Evolutionary conservation across 108 stramenopile species (phyloP).

Genomic region (Craspedostauros australis): DNA sequence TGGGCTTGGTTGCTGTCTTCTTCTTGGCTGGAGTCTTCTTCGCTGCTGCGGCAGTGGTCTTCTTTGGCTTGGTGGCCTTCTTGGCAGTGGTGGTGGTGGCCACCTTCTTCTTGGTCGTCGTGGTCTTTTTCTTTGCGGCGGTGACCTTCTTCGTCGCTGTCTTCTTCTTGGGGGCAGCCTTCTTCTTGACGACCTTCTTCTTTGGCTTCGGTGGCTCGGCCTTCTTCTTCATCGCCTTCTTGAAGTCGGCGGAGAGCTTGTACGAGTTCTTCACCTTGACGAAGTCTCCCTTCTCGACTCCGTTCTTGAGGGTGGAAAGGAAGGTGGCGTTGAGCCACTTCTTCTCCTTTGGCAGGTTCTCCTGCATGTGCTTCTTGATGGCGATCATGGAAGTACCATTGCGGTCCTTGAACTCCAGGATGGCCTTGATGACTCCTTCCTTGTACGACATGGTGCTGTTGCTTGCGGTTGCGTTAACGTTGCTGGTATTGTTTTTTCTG

Average conservation of each 20-base stretch:
- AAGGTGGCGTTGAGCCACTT: constrained; percentile 60
- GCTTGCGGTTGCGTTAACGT: background rate
- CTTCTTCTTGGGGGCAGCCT: constrained; percentile 32
- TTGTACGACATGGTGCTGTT: constrained; percentile 55
- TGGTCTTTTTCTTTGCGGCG: constrained; percentile 34
- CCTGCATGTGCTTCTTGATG: constrained; percentile 49
- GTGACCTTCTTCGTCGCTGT: constrained; percentile 36
- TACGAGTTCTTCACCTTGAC: constrained; percentile 40
- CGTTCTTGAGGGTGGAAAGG: constrained; percentile 28
- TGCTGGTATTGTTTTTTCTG: constrained; percentile 2
- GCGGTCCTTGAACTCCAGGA: constrained; percentile 42
- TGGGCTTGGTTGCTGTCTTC: constrained; percentile 21
- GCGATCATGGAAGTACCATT: constrained; percentile 34
- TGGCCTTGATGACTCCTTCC: constrained; percentile 42
- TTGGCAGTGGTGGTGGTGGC: constrained; percentile 11
- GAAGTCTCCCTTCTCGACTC: constrained; percentile 32
- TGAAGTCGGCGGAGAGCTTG: constrained; percentile 42
- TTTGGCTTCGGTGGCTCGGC: constrained; percentile 23
- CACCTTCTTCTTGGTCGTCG: constrained; percentile 23
- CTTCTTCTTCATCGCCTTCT: constrained; percentile 42
- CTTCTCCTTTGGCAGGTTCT: constrained; percentile 43
- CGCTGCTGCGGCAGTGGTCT: constrained; percentile 2
- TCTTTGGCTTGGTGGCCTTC: constrained; percentile 17
- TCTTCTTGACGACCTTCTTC: constrained; percentile 20
- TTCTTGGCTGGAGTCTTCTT: constrained; percentile 14